Evolutionary conservation across 2,329 filamentous ascomycete genomes (phyloP).

Genomic region (Rhynchosporium agropyri): DNA sequence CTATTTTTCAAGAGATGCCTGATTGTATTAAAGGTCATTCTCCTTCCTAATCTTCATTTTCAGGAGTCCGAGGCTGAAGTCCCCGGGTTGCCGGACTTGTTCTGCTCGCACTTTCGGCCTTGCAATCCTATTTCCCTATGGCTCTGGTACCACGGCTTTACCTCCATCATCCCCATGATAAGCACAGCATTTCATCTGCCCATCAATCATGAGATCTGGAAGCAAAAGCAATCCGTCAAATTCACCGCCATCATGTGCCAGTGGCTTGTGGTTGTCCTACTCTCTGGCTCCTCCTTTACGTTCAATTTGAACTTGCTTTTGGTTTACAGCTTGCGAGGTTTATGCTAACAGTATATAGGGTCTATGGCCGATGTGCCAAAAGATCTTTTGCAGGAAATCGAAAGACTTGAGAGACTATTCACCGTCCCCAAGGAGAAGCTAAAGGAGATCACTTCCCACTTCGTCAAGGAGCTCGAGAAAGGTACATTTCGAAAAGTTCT

Average conservation of each 20-base stretch:
- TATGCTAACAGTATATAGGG: constrained; percentile 54
- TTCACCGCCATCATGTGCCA: constrained; percentile 35
- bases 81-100: constrained; percentile 4
- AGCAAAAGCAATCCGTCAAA: constrained; percentile 28
- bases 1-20: constrained; percentile 8
- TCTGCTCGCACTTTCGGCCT: background rate
- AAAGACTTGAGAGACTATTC: constrained; percentile 81
- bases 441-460: constrained; percentile 89
- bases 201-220: constrained; percentile 27
- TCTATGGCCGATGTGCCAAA: constrained; percentile 91
- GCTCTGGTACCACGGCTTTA: background rate
- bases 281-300: constrained; percentile 14
- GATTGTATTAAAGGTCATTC: background rate
- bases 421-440: constrained; percentile 77
- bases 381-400: constrained; percentile 79
- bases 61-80: background rate
- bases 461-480: constrained; percentile 84
- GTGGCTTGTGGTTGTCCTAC: constrained; percentile 17
- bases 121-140: background rate
- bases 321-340: background rate
- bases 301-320: background rate
- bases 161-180: background rate
- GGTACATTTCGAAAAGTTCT: constrained; percentile 52
- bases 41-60: background rate
- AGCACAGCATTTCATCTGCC: constrained; percentile 16